Conservation (phyloP, 352 stramenopile species). For the Globisporangium echinulatum region DNA sequence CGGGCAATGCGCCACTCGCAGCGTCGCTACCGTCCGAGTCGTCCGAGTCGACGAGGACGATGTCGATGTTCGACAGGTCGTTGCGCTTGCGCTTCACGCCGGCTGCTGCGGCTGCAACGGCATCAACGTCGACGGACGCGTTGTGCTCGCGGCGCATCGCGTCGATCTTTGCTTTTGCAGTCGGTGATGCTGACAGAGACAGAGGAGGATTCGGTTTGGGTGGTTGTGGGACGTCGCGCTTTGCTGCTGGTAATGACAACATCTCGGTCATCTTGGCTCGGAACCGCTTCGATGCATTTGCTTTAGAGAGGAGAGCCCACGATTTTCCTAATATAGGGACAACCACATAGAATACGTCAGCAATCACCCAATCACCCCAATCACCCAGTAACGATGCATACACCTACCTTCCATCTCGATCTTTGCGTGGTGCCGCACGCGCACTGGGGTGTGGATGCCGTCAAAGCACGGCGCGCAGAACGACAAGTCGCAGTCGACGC, state of each 20-base stretch:
- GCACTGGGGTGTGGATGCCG: conserved; percentile 36
- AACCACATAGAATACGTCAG: neutral
- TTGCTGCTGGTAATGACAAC: conserved; percentile 8
- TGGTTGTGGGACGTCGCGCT: neutral
- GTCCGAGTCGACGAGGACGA: conserved; percentile 59
- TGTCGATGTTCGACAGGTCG: conserved; percentile 23
- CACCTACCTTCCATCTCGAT: conserved; percentile 34
- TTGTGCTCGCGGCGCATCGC: neutral
- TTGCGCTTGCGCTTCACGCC: conserved; percentile 42
- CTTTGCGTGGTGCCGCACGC: conserved; percentile 25
- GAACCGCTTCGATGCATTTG: conserved; percentile 43
- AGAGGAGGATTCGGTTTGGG: neutral
- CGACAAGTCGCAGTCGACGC: conserved; percentile 50
- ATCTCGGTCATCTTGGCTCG: conserved; percentile 31
- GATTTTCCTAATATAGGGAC: conserved; percentile 22
- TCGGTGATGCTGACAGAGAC: too few relatives aligned
- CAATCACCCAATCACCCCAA: neutral
- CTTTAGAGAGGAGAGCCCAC: conserved; percentile 28
- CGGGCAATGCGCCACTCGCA: neutral
- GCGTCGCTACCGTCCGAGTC: conserved; percentile 19
- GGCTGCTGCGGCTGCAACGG: neutral
- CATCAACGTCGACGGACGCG: neutral
- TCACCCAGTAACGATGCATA: neutral
- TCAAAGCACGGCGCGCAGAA: conserved; percentile 55
- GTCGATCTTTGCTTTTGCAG: too few relatives aligned